Percentiles rank a stretch among this genome's conserved stretches.
These are phyloP conservation scores for Fraxinus pennsylvanica DNA, from an alignment of 257 asterid genomes.

Conservation along the genomic window DNA sequence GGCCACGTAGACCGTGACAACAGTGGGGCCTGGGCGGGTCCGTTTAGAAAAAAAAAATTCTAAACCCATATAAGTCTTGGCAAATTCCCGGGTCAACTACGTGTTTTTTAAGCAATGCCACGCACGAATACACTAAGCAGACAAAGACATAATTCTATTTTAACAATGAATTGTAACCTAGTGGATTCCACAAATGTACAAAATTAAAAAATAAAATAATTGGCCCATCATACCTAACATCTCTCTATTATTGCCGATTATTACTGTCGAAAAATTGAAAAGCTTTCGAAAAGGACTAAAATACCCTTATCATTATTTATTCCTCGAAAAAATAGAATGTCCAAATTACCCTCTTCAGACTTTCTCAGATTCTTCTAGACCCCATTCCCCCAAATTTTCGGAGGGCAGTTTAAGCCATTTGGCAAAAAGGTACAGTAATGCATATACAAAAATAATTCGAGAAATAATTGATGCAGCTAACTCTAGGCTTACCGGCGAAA, in stretches of 20 bases:
- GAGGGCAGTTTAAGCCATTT: constrained; percentile 9
- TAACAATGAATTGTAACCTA: not conserved
- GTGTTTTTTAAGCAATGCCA: not conserved
- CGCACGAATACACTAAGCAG: not conserved
- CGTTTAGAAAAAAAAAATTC: no score
- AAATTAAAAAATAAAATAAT: constrained; percentile 27
- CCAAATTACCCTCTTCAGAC: constrained; percentile 23
- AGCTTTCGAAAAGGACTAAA: not conserved
- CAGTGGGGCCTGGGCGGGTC: no score
- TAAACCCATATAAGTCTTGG: not conserved
- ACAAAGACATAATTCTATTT: not conserved
- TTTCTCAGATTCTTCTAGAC: constrained; percentile 26
- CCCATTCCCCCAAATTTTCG: not conserved
- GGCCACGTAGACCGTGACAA: no score
- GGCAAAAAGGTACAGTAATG: not conserved
- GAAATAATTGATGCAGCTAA: not conserved
- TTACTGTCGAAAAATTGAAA: not conserved
- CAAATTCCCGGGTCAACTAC: not conserved
- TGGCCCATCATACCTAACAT: constrained; percentile 23
- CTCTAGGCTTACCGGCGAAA: constrained; percentile 63
- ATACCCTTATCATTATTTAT: constrained; percentile 11
- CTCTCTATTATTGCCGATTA: constrained; percentile 23
- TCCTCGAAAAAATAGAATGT: not conserved
- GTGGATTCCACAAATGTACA: constrained; percentile 25
- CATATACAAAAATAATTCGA: not conserved